These are phyloP conservation scores for Cyphellophora europaea DNA, from an alignment of 2,329 filamentous ascomycete genomes.

Conservation along the genomic window DNA sequence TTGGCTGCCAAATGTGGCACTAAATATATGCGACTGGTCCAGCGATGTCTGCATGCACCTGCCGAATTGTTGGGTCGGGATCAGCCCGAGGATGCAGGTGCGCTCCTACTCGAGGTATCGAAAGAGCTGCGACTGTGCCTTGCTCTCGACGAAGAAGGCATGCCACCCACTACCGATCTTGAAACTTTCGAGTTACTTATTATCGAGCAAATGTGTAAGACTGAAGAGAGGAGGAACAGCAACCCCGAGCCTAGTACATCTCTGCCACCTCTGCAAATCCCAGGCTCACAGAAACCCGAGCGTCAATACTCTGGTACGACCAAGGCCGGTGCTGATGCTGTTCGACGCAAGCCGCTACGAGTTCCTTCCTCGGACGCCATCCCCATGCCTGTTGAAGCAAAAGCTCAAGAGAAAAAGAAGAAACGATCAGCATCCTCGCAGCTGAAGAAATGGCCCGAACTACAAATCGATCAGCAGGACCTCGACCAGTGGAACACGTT, in stretches of 20 bases:
- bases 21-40: conserved; percentile 53
- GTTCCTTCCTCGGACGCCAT: conserved; percentile 4
- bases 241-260: background rate
- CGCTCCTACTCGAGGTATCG: conserved; percentile 17
- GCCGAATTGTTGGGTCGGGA: conserved; percentile 21
- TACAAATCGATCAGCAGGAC: conserved; percentile 46
- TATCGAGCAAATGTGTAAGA: conserved; percentile 17
- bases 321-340: conserved; percentile 5
- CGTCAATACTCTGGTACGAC: background rate
- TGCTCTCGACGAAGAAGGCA: conserved; percentile 16
- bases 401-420: background rate
- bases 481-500: conserved; percentile 50
- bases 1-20: conserved; percentile 55
- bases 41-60: conserved; percentile 51
- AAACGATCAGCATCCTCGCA: conserved; percentile 11
- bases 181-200: conserved; percentile 18
- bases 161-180: conserved; percentile 17
- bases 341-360: conserved; percentile 1
- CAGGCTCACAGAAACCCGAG: background rate
- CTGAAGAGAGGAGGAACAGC: conserved; percentile 6
- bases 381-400: conserved; percentile 2
- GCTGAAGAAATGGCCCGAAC: conserved; percentile 34
- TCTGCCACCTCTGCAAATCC: background rate
- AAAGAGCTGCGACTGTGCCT: conserved; percentile 18
- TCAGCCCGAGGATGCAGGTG: conserved; percentile 16